Percentiles rank a stretch among this genome's conserved stretches.
phyloP scores from a whole-genome alignment of 2,329 filamentous ascomycete genomes.

The Penicillium oxalicum region DNA sequence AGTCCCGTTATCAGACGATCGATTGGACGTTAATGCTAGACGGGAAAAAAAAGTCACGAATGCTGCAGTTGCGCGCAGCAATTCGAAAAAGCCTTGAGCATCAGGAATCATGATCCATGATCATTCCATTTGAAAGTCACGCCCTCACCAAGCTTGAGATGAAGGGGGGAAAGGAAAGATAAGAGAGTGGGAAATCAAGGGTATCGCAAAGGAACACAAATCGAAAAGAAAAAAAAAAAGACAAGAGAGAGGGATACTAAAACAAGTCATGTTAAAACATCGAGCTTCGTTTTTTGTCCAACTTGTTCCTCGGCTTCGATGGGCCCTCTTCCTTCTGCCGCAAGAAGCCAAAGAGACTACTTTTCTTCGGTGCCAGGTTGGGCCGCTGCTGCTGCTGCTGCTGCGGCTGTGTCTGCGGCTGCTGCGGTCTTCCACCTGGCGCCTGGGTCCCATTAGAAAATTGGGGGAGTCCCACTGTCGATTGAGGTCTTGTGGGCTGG shows the following conservation, averaged over 20 bases:
- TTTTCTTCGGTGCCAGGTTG: slow-evolving; percentile 30
- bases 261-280: slow-evolving; percentile 33
- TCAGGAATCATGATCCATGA: too few species aligned
- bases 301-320: slow-evolving; percentile 19
- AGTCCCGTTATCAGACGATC: too few species aligned
- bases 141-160: too few species aligned
- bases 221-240: slow-evolving; percentile 12
- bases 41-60: too few species aligned
- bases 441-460: slow-evolving; percentile 12
- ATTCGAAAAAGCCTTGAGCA: too few species aligned
- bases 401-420: too few species aligned
- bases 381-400: slow-evolving; percentile 1
- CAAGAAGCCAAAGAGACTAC: slow-evolving; percentile 42
- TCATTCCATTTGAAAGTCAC: too few species aligned
- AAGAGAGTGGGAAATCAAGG: too few species aligned
- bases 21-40: too few species aligned
- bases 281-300: slow-evolving; percentile 43
- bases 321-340: slow-evolving; percentile 30
- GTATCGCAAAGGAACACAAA: not conserved
- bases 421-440: slow-evolving; percentile 8
- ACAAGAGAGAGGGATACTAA: not conserved
- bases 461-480: slow-evolving; percentile 15
- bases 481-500: slow-evolving; percentile 12
- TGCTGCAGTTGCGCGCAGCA: too few species aligned
- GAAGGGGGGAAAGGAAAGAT: too few species aligned